Evolutionary conservation across 2,329 filamentous ascomycete species (phyloP).

Genomic region (Ophiostoma sp.): DNA sequence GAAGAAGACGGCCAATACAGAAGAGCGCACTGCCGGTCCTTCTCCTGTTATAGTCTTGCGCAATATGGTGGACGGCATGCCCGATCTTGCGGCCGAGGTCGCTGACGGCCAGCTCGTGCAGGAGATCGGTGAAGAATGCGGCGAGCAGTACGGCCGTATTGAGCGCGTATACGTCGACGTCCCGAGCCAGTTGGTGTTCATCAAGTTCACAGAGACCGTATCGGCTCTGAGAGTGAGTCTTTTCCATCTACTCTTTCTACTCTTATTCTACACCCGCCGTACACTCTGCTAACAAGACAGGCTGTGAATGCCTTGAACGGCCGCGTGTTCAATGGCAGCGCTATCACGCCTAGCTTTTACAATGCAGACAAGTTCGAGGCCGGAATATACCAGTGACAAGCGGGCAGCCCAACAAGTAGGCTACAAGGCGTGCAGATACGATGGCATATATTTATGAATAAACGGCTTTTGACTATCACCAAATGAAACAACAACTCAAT

Average conservation of each 20-base stretch:
- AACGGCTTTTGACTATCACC: background rate
- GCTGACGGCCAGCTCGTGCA: constrained; percentile 66
- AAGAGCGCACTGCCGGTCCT: constrained; percentile 28
- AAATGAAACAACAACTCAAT: background rate
- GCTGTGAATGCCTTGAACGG: constrained; percentile 87
- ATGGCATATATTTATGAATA: background rate
- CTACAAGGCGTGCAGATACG: background rate
- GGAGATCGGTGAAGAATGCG: constrained; percentile 92
- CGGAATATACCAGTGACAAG: constrained; percentile 36
- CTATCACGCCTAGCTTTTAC: constrained; percentile 76
- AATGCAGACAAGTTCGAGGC: constrained; percentile 75
- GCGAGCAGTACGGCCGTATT: constrained; percentile 71
- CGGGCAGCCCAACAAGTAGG: too few species aligned
- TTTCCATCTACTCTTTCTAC: background rate
- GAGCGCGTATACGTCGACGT: constrained; percentile 72
- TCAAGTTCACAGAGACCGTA: constrained; percentile 83
- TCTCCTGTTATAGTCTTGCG: constrained; percentile 75
- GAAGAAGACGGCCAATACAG: constrained; percentile 39
- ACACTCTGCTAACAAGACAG: constrained; percentile 37
- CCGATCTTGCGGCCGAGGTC: constrained; percentile 70
- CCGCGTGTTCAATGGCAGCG: constrained; percentile 80
- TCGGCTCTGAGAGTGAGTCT: constrained; percentile 72
- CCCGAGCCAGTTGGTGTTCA: constrained; percentile 66
- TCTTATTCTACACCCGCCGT: too few species aligned
- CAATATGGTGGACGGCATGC: constrained; percentile 81